phyloP scores from a whole-genome alignment of 768 basidiomycete genomes.

The Lactarius psammicola region DNA sequence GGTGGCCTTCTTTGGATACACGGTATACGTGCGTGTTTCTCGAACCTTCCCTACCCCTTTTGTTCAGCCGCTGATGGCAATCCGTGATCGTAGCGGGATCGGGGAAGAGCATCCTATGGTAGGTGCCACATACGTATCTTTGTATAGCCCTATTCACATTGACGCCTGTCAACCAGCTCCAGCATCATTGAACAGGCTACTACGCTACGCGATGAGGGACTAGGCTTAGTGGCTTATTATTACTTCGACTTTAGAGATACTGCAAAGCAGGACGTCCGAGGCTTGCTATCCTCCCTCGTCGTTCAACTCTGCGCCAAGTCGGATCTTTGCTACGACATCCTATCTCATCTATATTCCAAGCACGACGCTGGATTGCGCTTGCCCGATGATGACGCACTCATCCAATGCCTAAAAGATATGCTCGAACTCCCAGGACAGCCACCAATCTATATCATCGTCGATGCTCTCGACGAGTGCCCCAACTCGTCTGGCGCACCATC shows the following conservation, averaged over 20 bases:
- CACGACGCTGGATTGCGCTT: neutral
- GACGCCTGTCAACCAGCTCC: neutral
- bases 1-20: constrained; percentile 12
- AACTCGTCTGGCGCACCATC: constrained; percentile 2
- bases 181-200: constrained; percentile 7
- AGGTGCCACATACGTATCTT: neutral
- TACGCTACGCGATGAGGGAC: neutral
- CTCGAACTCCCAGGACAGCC: neutral
- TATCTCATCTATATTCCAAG: neutral
- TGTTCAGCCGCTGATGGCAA: neutral
- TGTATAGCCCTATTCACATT: neutral
- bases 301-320: constrained; percentile 10
- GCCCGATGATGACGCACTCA: neutral
- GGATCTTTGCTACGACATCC: neutral
- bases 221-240: constrained; percentile 13
- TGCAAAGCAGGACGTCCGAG: constrained; percentile 6
- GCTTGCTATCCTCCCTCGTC: constrained; percentile 15
- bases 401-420: constrained; percentile 5
- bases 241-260: constrained; percentile 20
- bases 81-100: neutral
- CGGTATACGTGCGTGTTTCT: constrained; percentile 12
- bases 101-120: neutral
- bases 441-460: constrained; percentile 4
- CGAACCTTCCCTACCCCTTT: neutral
- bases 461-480: constrained; percentile 18